phyloP scores from a whole-genome alignment of 371 early-diverging fungal genomes.

The Mortierella sp. region DNA sequence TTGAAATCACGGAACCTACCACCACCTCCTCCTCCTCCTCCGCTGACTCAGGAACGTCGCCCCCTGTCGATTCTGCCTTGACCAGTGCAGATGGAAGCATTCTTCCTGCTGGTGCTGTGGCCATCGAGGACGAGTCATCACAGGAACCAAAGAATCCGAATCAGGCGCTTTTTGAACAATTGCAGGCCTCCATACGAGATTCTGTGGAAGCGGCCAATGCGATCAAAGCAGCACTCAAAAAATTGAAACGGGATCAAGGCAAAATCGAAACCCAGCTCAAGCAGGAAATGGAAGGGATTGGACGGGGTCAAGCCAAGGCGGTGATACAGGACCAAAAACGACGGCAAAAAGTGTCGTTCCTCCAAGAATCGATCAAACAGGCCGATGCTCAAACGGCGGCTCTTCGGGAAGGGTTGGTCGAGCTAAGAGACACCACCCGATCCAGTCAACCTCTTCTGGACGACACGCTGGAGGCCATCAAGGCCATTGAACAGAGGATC shows the following conservation, averaged over 20 bases:
- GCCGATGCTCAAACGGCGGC: constrained; percentile 23
- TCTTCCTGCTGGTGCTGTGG: too few relatives aligned
- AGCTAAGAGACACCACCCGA: constrained; percentile 9
- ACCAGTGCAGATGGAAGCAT: too few relatives aligned
- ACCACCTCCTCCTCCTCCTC: background rate
- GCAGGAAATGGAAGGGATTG: constrained; percentile 51
- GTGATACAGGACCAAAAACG: constrained; percentile 47
- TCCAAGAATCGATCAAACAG: constrained; percentile 52
- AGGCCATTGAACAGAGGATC: constrained; percentile 23
- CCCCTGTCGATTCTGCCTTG: too few relatives aligned
- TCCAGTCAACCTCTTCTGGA: constrained; percentile 15
- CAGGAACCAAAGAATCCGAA: constrained; percentile 19
- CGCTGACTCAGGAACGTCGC: background rate
- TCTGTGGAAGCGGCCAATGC: constrained; percentile 20
- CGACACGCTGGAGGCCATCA: constrained; percentile 4
- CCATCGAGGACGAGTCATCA: background rate
- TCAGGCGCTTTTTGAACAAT: constrained; percentile 22
- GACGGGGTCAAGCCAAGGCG: constrained; percentile 45
- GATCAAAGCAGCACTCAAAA: constrained; percentile 29
- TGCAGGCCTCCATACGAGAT: constrained; percentile 27
- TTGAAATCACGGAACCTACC: background rate
- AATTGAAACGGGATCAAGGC: constrained; percentile 49
- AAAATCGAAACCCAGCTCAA: constrained; percentile 31
- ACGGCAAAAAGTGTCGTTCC: constrained; percentile 46
- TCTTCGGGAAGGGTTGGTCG: constrained; percentile 18